A percentile compares a stretch with the other conserved stretches of the same genome.
Evolutionary conservation across 208 protist genomes (phyloP).

Genomic region (Sergeia podlipaevii): DNA sequence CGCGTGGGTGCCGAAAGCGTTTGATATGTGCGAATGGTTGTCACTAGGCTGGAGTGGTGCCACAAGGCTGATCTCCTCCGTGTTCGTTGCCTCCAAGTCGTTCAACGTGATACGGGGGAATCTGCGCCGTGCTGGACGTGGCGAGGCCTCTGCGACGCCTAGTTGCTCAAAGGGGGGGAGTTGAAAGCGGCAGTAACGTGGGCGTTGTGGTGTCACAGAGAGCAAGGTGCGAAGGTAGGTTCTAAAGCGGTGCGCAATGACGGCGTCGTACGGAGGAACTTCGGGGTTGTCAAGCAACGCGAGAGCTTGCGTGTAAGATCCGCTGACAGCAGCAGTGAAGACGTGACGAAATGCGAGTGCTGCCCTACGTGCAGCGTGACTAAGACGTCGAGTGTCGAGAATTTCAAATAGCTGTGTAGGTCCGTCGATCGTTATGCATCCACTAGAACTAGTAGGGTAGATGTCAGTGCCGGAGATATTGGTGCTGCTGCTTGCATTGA

Average conservation of each 20-base stretch:
- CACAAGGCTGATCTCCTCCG: too few species aligned
- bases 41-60: too few species aligned
- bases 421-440: too few species aligned
- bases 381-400: constrained; percentile 12
- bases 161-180: constrained; percentile 36
- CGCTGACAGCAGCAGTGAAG: constrained; percentile 17
- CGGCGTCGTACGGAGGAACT: constrained; percentile 18
- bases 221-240: constrained; percentile 7
- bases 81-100: background rate
- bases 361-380: background rate
- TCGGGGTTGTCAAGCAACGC: constrained; percentile 6
- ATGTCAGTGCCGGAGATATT: too few species aligned
- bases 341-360: constrained; percentile 14
- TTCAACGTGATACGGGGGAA: background rate
- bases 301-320: constrained; percentile 7
- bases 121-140: too few species aligned
- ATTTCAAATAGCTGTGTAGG: constrained; percentile 28
- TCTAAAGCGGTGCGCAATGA: constrained; percentile 8
- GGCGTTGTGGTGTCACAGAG: constrained; percentile 11
- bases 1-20: too few species aligned
- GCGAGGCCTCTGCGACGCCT: constrained; percentile 8
- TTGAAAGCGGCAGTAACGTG: constrained; percentile 52
- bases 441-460: too few species aligned
- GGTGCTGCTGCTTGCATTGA: too few species aligned
- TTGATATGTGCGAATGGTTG: too few species aligned